Base-by-base conservation (phyloP, 164 flowering plant species). In the Hamamelis virginiana region DNA sequence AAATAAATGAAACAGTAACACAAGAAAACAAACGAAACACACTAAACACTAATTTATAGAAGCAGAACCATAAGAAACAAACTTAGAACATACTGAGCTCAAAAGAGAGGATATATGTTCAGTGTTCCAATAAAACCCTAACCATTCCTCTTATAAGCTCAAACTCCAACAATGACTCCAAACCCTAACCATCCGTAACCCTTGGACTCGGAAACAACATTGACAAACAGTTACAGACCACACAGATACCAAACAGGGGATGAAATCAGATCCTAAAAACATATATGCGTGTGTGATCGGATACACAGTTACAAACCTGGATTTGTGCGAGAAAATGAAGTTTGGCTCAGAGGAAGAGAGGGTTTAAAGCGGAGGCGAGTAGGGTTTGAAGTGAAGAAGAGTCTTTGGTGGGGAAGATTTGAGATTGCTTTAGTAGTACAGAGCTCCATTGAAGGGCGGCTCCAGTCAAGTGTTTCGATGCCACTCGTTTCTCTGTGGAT, bases 361-460 rank as follows among this genome's bases (percentile, higher is more conserved):
- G 33, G 0, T 23, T 44, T 63, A 11, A 9, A 23, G 61, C 45
- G 27, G 21, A 11, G 11, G 43, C 10, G 47, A 60, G 45, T 4
- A 22, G 51, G 63, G 28, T 19, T 71, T 43, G 52, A 1, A 55
- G 28, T 25, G 45, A n/a, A 3, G 12, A 71, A 23, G 22, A 47
- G 56, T 50, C 48, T 43, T 48, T 33, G 68, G 41, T 14, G 48
- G 52, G 10, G 72, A 23, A 47, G 33, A 16, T 38, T 73, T 0
- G 63, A 63, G 53, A 72, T 18, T 19, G 72, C 45, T 27, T 41
- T 50, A 21, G 18, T 47, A 0, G 74, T 19, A 21, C 57, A 68
- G 48, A 67, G 75, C 70, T 50, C 75, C 75, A 72, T 72, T 52
- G 25, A 1, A 50, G 56, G 44, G 44, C 21, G 44, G 10, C 6